Conservation (phyloP, 139 green algal genomes). For the Trebouxia sp. region DNA sequence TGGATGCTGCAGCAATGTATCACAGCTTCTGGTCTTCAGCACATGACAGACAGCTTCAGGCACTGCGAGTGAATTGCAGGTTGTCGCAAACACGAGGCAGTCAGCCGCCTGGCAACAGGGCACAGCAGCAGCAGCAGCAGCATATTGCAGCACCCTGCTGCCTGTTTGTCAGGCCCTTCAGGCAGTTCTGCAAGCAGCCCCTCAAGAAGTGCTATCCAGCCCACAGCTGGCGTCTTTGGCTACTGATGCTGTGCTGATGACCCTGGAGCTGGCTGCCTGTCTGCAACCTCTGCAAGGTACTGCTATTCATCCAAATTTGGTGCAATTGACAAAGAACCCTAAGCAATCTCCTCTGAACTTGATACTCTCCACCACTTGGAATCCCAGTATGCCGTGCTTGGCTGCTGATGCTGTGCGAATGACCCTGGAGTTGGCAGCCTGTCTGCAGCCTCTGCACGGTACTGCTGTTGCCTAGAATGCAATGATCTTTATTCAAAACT, state of each 20-base stretch:
- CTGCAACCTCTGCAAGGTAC: not conserved
- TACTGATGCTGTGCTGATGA: not conserved
- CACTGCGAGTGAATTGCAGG: not conserved
- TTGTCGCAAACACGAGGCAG: not conserved
- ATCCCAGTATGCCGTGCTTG: no score
- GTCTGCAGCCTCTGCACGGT: no score
- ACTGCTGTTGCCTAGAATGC: no score
- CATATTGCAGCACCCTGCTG: not conserved
- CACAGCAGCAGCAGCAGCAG: not conserved
- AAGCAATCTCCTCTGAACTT: no score
- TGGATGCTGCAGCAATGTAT: not conserved
- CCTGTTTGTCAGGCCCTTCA: not conserved
- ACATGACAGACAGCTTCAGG: not conserved
- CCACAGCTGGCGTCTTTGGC: not conserved
- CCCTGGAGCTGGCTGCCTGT: not conserved
- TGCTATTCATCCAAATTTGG: not conserved
- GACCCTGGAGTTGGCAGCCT: no score
- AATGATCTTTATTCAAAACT: no score
- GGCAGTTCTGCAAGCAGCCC: not conserved
- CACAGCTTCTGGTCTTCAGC: not conserved
- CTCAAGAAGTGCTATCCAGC: not conserved
- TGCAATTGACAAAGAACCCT: no score
- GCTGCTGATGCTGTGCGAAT: no score
- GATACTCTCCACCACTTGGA: no score
- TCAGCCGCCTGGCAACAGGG: not conserved